phyloP scores from a whole-genome alignment of 2,329 filamentous ascomycete species.

The Stagonosporopsis tanaceti region DNA sequence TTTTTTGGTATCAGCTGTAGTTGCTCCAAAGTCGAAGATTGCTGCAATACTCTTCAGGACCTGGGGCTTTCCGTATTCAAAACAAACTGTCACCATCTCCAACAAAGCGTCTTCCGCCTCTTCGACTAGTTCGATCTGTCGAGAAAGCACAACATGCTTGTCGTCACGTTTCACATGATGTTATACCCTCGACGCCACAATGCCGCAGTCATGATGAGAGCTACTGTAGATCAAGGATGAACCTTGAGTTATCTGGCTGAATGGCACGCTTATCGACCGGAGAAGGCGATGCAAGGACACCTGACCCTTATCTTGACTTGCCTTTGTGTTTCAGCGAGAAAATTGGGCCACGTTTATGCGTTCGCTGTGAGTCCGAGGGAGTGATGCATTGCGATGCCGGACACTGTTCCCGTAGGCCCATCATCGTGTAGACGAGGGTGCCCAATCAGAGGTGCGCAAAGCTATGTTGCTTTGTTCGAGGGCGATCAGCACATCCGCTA shows the following conservation, averaged over 20 bases:
- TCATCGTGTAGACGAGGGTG: background rate
- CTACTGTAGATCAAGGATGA: background rate
- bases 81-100: background rate
- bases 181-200: background rate
- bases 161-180: background rate
- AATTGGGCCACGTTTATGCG: slow-evolving; percentile 3
- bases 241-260: background rate
- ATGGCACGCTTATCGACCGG: background rate
- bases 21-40: background rate
- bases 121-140: background rate
- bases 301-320: background rate
- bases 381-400: background rate
- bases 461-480: slow-evolving; percentile 1
- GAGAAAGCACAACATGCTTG: background rate
- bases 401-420: background rate
- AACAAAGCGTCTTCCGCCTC: background rate
- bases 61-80: background rate
- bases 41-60: background rate
- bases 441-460: background rate
- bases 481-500: slow-evolving; percentile 2
- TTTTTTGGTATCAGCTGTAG: no score
- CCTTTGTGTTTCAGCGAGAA: background rate
- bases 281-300: background rate
- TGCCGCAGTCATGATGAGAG: background rate
- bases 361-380: background rate